These are phyloP conservation scores for Sporothrix humicola DNA, from an alignment of 2,329 filamentous ascomycete species.

Conservation along the genomic window DNA sequence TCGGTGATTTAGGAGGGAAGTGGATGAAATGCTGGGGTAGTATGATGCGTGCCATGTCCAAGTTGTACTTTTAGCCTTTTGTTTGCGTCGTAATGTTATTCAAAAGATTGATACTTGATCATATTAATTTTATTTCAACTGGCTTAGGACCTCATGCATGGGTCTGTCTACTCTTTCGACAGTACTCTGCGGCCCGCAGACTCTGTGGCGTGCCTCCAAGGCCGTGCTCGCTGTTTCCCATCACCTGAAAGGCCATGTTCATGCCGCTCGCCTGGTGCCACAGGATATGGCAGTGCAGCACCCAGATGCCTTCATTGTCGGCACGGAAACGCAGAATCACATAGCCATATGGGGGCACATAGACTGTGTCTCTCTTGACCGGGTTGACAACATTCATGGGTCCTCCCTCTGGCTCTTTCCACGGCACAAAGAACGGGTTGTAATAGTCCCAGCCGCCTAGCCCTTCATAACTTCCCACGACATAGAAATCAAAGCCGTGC, in stretches of 20 bases:
- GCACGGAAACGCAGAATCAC: slow-evolving; percentile 39
- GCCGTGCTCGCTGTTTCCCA: slow-evolving; percentile 36
- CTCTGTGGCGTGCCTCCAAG: slow-evolving; percentile 32
- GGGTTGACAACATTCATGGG: slow-evolving; percentile 37
- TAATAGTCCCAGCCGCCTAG: slow-evolving; percentile 42
- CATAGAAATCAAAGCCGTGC: slow-evolving; percentile 41
- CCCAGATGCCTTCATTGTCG: slow-evolving; percentile 40
- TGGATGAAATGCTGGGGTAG: neutral
- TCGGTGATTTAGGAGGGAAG: neutral
- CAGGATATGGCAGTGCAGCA: slow-evolving; percentile 40
- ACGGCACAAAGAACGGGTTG: slow-evolving; percentile 38
- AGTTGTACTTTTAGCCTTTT: neutral
- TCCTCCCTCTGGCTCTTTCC: slow-evolving; percentile 37
- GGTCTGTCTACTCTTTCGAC: neutral
- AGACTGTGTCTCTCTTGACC: slow-evolving; percentile 40
- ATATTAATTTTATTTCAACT: no score
- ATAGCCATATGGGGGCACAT: slow-evolving; percentile 39
- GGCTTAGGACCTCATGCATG: no score
- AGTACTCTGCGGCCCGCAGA: slow-evolving; percentile 32
- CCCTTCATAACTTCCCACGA: slow-evolving; percentile 37
- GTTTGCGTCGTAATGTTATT: no score
- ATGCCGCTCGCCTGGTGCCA: slow-evolving; percentile 41
- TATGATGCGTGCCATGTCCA: no score
- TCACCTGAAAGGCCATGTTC: slow-evolving; percentile 40
- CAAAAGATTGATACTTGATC: no score